Evolutionary conservation across 306 rosid species (phyloP), one percentile per base, ranked within the genome.

Genomic region (Astragalus membranaceus): DNA sequence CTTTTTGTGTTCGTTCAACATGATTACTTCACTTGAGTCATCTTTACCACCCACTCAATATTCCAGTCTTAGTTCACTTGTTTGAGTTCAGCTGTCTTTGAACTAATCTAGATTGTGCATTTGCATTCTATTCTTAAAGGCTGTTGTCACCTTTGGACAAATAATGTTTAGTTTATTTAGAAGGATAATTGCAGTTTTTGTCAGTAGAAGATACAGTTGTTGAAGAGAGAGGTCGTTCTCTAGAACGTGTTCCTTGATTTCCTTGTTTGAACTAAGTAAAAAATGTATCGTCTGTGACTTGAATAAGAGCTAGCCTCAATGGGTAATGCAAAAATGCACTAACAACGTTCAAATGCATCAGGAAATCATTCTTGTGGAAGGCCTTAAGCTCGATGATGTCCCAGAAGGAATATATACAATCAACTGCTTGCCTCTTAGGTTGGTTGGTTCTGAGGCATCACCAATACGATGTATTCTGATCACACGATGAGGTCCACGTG

Each of bases 281-380:
- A 39, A 54, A 43, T 46, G 48, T 8, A 10, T 60, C 41, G 23
- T 33, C 20, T 57, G 30, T 53, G 30, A 26, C 63, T 50, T 43
- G 17, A 42, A 79, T 30, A 53, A 44, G 48, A 58, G 68, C 47
- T 32, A 12, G 59, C 60, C 17, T 47, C 9, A 33, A 55, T 23
- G 35, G 57, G 48, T 73, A 49, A 54, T 53, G 60, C 69, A 55
- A 43, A 72, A 50, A 54, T 53, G 61, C 67, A 59, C 50, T 80
- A 55, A 69, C 59, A 50, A 33, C 16, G 41, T 47, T 54, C 9
- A 55, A 65, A 64, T 75, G 75, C 65, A 53, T 46, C 87, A 90
- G 98, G 96, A 93, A 78, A 84, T 88, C 82, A 90, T 93, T 84
- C 96, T 93, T 60, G 96, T 93, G 80, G 98, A 93, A 80, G 98